Conservation (phyloP, 2,329 filamentous ascomycete species). For the Elsinoe arachidis region DNA sequence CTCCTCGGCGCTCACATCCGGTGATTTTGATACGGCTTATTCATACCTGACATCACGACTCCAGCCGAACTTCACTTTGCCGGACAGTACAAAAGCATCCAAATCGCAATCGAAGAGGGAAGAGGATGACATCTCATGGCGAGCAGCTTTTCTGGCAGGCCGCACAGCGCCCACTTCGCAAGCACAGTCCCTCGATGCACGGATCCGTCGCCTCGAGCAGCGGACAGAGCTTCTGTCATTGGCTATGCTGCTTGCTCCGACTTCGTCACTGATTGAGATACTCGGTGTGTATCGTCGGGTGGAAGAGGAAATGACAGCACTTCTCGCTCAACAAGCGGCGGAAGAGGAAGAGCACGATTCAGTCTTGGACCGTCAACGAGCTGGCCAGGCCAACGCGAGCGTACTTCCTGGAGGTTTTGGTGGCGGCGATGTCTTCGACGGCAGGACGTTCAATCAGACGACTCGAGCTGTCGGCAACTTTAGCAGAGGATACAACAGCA, state of each 20-base stretch:
- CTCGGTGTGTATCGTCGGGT: conserved; percentile 66
- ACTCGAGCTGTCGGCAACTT: conserved; percentile 32
- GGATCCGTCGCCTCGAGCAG: conserved; percentile 64
- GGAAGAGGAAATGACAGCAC: conserved; percentile 64
- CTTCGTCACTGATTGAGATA: conserved; percentile 62
- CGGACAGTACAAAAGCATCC: conserved; percentile 13
- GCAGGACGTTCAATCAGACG: conserved; percentile 31
- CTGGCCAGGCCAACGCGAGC: conserved; percentile 39
- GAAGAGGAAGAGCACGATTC: conserved; percentile 63
- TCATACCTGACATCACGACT: conserved; percentile 71
- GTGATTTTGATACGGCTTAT: conserved; percentile 80
- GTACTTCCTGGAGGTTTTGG: conserved; percentile 35
- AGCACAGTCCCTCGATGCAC: conserved; percentile 41
- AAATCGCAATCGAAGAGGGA: conserved; percentile 17
- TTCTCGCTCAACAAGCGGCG: conserved; percentile 57
- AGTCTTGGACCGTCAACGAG: conserved; percentile 33
- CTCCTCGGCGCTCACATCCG: conserved; percentile 64
- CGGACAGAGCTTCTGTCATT: conserved; percentile 71
- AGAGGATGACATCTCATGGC: conserved; percentile 65
- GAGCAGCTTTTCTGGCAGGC: conserved; percentile 68
- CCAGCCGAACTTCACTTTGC: conserved; percentile 25
- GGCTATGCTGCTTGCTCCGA: conserved; percentile 64
- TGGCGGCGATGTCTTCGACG: conserved; percentile 27
- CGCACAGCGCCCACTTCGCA: conserved; percentile 45
- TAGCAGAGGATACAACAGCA: conserved; percentile 2